Evolutionary conservation across 2,329 filamentous ascomycete genomes (phyloP).

Genomic region (Alternaria conjuncta): DNA sequence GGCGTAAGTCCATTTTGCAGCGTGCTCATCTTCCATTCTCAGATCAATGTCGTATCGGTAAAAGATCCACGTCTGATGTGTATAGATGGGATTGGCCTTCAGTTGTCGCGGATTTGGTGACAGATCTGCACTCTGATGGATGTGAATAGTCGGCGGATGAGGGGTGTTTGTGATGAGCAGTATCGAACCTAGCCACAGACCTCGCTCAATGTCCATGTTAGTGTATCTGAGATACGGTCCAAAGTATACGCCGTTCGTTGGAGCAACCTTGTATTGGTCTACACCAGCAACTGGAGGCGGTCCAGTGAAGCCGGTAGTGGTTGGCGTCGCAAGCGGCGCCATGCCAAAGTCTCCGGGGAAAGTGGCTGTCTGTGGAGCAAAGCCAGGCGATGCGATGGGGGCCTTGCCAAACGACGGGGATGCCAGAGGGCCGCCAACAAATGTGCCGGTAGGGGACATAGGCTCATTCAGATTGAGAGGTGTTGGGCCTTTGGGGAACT

Average conservation of each 20-base stretch:
- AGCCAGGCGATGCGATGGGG: constrained; percentile 79
- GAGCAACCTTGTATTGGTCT: constrained; percentile 90
- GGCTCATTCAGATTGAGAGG: constrained; percentile 86
- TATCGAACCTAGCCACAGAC: constrained; percentile 91
- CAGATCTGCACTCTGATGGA: constrained; percentile 87
- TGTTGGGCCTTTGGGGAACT: constrained; percentile 95
- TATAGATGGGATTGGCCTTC: constrained; percentile 79
- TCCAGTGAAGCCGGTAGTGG: constrained; percentile 81
- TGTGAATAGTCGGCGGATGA: constrained; percentile 93
- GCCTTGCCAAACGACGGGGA: constrained; percentile 61
- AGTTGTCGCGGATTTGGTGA: constrained; percentile 92
- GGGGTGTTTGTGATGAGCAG: constrained; percentile 88
- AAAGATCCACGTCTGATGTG: constrained; percentile 93
- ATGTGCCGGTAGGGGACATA: constrained; percentile 75
- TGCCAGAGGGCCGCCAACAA: constrained; percentile 47
- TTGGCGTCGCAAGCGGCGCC: constrained; percentile 74
- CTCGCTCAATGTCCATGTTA: constrained; percentile 94
- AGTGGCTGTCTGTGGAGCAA: constrained; percentile 80
- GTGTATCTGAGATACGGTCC: constrained; percentile 94
- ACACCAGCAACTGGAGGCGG: constrained; percentile 89
- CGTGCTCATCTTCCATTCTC: constrained; percentile 79
- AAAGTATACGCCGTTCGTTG: constrained; percentile 97
- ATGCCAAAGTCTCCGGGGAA: constrained; percentile 89
- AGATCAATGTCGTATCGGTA: constrained; percentile 93
- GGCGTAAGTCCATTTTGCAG: constrained; percentile 94